phyloP scores from a whole-genome alignment of 306 rosid genomes.

The Canavalia ensiformis region DNA sequence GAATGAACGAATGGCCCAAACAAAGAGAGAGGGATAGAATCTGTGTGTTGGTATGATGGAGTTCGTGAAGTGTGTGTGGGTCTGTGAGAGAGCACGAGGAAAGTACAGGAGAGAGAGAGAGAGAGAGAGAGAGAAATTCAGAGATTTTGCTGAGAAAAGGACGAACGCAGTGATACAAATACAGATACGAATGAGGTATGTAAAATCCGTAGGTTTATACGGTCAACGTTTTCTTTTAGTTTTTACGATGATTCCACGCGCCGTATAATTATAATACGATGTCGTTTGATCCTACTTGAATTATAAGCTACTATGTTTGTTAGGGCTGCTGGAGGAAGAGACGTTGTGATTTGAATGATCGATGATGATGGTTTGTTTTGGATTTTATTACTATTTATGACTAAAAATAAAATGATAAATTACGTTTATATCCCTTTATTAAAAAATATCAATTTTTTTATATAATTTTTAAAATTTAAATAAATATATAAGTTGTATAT shows the following conservation, averaged over 20 bases:
- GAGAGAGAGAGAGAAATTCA: slow-evolving; percentile 28
- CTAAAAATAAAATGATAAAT: too few relatives aligned
- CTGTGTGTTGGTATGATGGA: slow-evolving; percentile 40
- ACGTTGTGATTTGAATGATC: slow-evolving; percentile 7
- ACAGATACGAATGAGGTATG: neutral
- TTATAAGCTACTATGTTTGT: slow-evolving; percentile 1
- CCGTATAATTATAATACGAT: neutral
- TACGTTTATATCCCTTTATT: too few relatives aligned
- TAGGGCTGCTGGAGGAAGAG: neutral
- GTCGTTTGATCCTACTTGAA: slow-evolving; percentile 21
- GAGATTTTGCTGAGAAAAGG: slow-evolving; percentile 52
- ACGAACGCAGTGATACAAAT: slow-evolving; percentile 32
- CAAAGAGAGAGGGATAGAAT: slow-evolving; percentile 9
- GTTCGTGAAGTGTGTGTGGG: slow-evolving; percentile 46
- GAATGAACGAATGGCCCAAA: slow-evolving; percentile 17
- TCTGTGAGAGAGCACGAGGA: slow-evolving; percentile 50
- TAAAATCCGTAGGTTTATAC: slow-evolving; percentile 5
- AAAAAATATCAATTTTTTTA: too few relatives aligned
- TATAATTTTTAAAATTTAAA: too few relatives aligned
- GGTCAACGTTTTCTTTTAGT: slow-evolving; percentile 45
- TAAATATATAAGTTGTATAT: too few relatives aligned
- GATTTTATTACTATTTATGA: too few relatives aligned
- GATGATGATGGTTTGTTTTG: too few relatives aligned
- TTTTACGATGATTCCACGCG: slow-evolving; percentile 10
- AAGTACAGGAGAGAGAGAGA: slow-evolving; percentile 47